Base-by-base conservation (phyloP, 2,329 filamentous ascomycete species). In the Fusarium abutilonis region DNA sequence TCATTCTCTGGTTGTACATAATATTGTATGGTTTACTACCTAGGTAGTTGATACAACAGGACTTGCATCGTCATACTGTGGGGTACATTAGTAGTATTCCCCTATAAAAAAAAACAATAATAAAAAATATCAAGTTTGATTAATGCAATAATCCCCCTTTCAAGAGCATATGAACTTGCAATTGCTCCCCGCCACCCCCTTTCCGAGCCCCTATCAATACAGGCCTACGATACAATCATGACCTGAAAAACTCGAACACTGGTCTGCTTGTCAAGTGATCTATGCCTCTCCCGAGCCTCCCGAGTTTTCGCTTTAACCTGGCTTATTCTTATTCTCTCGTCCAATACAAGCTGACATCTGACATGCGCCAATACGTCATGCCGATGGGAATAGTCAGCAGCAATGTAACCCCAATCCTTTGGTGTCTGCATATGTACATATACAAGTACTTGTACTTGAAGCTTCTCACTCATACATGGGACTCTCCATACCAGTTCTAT, bases 361-460 rank as follows among this genome's bases (percentile, higher is more conserved):
- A 59, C 32, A 60, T 60, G 41, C 56, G 39, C 39, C 36, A 54
- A 32, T 54, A 60, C 56, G 56, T 60, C 56, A 60, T 60, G 55
- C 55, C 55, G 41, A 60, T 29, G 9, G 38, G 26, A 46, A 41
- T 35, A n/a, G 21, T 31, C 42, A 42, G 34, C 55, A 32, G 36
- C 26, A 26, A 26, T 26, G 23, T 26, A 26, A 26, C 23, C 23
- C 23, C 19, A 19, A 19, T 19, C 19, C 3, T 19, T 19, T 26
- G 23, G 23, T 26, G 23, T 8, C 23, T 26, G 49, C n/a, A 44
- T 5, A 41, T 29, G 49, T n/a, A 44, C 11, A 10, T 29, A 10
- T 29, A 29, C 28, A 19, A 23, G 49, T 17, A 44, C 11, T 4
- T 29, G 4, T 29, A 29, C 28, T 29, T 29, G 28, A 29, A 9